Evolutionary conservation across 192 early-diverging fungal genomes (phyloP), one percentile per base, ranked within the genome.

Genomic region (Jimgerdemannia flammicorona): DNA sequence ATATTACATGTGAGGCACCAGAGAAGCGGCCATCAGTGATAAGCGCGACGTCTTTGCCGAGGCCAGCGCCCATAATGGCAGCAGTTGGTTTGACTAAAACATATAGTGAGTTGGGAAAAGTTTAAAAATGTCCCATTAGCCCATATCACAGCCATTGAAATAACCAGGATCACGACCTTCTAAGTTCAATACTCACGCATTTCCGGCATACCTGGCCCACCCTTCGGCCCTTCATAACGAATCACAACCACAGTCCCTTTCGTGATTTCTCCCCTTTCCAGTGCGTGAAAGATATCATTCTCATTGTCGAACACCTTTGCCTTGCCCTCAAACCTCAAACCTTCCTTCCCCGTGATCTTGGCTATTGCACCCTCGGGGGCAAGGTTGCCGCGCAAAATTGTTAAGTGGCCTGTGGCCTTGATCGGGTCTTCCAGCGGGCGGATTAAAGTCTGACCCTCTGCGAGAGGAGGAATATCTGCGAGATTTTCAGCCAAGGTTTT

Each of bases 341-440:
- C 98, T 86, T 99, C 96, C 87, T 99, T 99, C 69, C 98, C 98
- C 9, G 98, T 99, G 83, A 99, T 99, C 85, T 99, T 99, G 68
- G 98, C 98, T 40, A 99, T 97, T 18, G 93, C 91, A 40, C 97
- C 97, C 74, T 95, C 92, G 64, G 98, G 97, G 40, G 98, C 97
- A 40, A 99, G 85, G 78, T 96, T 97, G 72, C 98, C 98, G 67
- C 89, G 85, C 75, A 99, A 84, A 67, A 98, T 98, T 79, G 94
- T 95, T 78, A 99, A 88, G 79, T 98, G 98, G 6, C 98, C 98
- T 29, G 91, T 89, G 14, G 90, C 49, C 88, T 99, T 99, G 88
- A 99, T 97, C 18, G 98, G 98, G 43, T 92, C 85, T 39, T 80
- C 77, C n/a, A 94, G 73, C 3, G 97, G 93, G 39, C 84, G 83